A percentile compares a stretch with the other conserved stretches of the same genome.
Conservation (phyloP, 176 grass and related monocot species). For the Oryza longistaminata region DNA sequence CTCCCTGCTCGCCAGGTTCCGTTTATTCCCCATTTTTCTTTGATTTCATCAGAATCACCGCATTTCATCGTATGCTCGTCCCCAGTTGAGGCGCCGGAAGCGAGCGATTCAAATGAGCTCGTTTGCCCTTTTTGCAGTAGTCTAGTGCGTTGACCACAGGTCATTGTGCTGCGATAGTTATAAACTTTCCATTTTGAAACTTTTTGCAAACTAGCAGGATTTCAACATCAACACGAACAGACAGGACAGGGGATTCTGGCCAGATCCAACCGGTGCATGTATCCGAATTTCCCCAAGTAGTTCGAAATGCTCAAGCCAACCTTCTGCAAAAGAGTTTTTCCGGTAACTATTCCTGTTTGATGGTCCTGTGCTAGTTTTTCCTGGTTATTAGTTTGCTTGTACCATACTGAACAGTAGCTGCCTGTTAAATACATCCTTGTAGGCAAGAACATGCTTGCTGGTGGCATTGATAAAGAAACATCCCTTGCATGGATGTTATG, state of each 20-base stretch:
- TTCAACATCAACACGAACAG: slow-evolving; percentile 50
- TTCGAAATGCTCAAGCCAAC: slow-evolving; percentile 86
- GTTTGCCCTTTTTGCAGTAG: neutral
- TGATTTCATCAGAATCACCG: slow-evolving; percentile 6
- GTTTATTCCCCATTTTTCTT: neutral
- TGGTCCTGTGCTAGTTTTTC: neutral
- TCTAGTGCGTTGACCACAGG: neutral
- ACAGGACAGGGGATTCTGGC: slow-evolving; percentile 50
- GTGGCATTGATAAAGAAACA: slow-evolving; percentile 83
- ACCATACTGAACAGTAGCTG: slow-evolving; percentile 33
- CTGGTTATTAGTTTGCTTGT: neutral
- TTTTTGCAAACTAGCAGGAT: slow-evolving; percentile 45
- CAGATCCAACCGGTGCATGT: slow-evolving; percentile 79
- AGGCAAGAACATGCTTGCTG: slow-evolving; percentile 65
- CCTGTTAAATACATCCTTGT: slow-evolving; percentile 35
- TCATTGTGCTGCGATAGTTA: neutral
- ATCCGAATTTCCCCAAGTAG: slow-evolving; percentile 72
- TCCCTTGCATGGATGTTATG: slow-evolving; percentile 92
- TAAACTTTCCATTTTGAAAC: neutral
- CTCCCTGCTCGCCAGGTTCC: slow-evolving; percentile 76
- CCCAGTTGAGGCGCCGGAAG: slow-evolving; percentile 13
- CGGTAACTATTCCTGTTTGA: slow-evolving; percentile 31
- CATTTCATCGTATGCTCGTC: slow-evolving; percentile 20
- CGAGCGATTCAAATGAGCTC: neutral
- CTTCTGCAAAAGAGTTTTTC: slow-evolving; percentile 60